These are phyloP conservation scores for Musa itinerans DNA, from an alignment of 176 grass and related monocot genomes.

Conservation along the genomic window DNA sequence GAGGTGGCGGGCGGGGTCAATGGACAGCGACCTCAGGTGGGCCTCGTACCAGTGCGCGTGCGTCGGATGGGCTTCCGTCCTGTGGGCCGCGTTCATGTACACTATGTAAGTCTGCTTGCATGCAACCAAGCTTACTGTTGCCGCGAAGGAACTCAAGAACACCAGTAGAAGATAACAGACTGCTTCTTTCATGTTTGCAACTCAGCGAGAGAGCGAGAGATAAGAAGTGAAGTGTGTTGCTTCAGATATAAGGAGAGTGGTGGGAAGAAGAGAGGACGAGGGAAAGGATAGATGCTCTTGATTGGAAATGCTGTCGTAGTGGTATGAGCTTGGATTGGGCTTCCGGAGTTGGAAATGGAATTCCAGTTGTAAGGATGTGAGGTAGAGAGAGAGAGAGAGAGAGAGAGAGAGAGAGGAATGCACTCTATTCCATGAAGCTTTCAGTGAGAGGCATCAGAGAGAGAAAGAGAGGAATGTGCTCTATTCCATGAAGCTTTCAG, in stretches of 20 bases:
- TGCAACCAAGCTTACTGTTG: background rate
- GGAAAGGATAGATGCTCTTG: background rate
- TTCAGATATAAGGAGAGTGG: background rate
- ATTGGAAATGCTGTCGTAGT: background rate
- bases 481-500: background rate
- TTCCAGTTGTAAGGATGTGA: background rate
- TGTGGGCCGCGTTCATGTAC: slow-evolving; percentile 51
- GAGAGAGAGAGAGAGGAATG: background rate
- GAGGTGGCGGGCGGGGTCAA: slow-evolving; percentile 46
- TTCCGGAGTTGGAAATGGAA: background rate
- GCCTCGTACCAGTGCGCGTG: slow-evolving; percentile 56
- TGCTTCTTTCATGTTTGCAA: slow-evolving; percentile 2
- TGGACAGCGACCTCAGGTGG: slow-evolving; percentile 50
- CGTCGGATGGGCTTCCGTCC: slow-evolving; percentile 37
- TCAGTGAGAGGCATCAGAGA: background rate
- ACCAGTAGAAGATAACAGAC: background rate
- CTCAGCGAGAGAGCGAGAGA: background rate
- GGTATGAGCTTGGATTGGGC: background rate
- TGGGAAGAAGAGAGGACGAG: background rate
- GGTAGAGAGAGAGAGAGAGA: background rate
- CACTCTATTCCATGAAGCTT: background rate
- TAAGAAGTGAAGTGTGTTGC: background rate
- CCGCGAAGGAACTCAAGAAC: background rate
- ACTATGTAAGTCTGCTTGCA: slow-evolving; percentile 50
- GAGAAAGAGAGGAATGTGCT: background rate